Evolutionary conservation across 2,329 filamentous ascomycete species (phyloP), one percentile per base, ranked within the genome.

Genomic region (Trichophyton verrucosum): DNA sequence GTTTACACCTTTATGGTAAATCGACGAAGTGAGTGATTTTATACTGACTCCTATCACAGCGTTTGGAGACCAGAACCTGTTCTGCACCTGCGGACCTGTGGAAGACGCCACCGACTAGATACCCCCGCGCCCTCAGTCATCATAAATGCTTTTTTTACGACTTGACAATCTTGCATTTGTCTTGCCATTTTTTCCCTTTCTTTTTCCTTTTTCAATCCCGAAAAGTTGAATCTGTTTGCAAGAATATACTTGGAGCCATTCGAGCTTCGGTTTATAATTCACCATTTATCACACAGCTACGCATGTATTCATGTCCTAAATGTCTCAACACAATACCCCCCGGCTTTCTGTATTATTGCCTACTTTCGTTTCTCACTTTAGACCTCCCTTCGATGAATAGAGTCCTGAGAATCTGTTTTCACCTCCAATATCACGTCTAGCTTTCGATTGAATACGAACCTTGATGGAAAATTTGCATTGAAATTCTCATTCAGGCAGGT

Each of bases 31-130:
- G 22, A 2, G 22, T 24, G 22, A 56, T 46, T 59, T 15, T 13
- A 38, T 38, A 17, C 51, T 55, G 8, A 55, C 27, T 24, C 33
- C 30, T 3, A 20, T 20, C 20, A 36, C 67, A 92, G 89, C 89
- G 11, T 96, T 89, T 69, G 91, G 91, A 62, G 91, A 96, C 71
- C 82, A 86, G 69, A 95, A 96, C 77, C 83, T 96, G 63, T 96
- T 96, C 81, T 96, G 91, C 80, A 95, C 90, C 8, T 96, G 91
- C 73, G 87, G 89, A 44, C 90, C 91, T 0, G 88, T 95, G 6
- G 88, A 90, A 74, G 75, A 78, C 9, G 36, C 33, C 30, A 55
- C 51, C 2, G 30, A 55, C 30, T 55, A 55, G n/a, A 51, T 51
- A 51, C 46, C 46, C 46, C 46, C 15, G 7, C 15, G 46, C 30